Base-by-base conservation (phyloP, 2,329 filamentous ascomycete species). In the Colletotrichum simmondsii region DNA sequence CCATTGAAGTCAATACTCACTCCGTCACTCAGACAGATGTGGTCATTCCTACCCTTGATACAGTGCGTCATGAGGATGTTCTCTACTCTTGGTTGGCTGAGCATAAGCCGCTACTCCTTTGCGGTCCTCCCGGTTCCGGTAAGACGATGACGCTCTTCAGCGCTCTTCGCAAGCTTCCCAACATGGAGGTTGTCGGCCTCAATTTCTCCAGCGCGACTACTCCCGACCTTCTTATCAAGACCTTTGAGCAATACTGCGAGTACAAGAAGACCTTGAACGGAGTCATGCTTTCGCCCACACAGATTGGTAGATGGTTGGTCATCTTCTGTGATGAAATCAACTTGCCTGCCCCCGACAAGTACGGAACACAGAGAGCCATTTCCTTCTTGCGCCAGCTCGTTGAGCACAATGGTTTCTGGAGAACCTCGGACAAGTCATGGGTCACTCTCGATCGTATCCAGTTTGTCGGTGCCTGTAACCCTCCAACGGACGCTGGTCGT, bases 71-170 rank as follows among this genome's bases (percentile, higher is more conserved):
- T 78, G 97, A 99, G 82, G 97, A 98, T 83, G 94, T 99, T n/a
- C 88, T 99, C 19, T 99, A 99, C 86, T 99, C 97, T 4, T 99
- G 97, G 97, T 91, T 99, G 57, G 97, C 97, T 19, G 97, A 99
- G 82, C 97, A 99, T 82, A 99, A 99, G 85, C 97, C 97, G 14
- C 88, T 99, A 22, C 87, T 99, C 65, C 92, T 99, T 19, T 99
- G 97, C 81, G 97, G 97, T 82, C 97, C 97, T 80, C 97, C 97
- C 71, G 97, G 97, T 86, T 99, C 97, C 64, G 97, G 97, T 88
- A 99, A 99, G 87, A 99, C 97, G 5, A 99, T 99, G 97, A 99
- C 97, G 12, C 87, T 99, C 14, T 99, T 99, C 87, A 98, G 96
- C 81, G 97, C 97, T 42, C 90, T 99, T 66, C 93, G 97, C 75